Percentiles rank a stretch among this genome's conserved stretches.
These are phyloP conservation scores for Stentor roeselii DNA, from an alignment of 73 alveolate species.

Conservation along the genomic window DNA sequence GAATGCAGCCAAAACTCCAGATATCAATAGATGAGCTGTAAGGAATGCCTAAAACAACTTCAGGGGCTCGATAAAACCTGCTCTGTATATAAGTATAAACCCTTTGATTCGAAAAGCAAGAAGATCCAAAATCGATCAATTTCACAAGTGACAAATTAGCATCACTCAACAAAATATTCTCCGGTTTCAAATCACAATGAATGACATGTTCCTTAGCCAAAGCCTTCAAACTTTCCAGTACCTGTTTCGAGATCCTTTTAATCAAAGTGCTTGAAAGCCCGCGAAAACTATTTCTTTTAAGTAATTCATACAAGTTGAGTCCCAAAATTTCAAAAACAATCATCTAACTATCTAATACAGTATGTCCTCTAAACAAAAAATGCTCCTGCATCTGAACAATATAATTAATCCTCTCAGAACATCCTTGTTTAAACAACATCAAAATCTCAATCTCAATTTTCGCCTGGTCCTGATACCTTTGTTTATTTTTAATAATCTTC, in stretches of 20 bases:
- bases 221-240: slow-evolving; percentile 54
- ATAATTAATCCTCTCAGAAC: slow-evolving; percentile 36
- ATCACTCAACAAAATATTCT: slow-evolving; percentile 55
- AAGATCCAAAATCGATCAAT: slow-evolving; percentile 80
- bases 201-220: slow-evolving; percentile 54
- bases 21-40: slow-evolving; percentile 90
- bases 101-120: slow-evolving; percentile 63
- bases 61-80: slow-evolving; percentile 96
- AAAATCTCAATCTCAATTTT: slow-evolving; percentile 81
- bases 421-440: slow-evolving; percentile 47
- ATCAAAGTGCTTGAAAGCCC: slow-evolving; percentile 72
- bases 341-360: slow-evolving; percentile 24
- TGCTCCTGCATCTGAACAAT: slow-evolving; percentile 47
- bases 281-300: slow-evolving; percentile 51
- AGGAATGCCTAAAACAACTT: slow-evolving; percentile 86
- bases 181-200: slow-evolving; percentile 89
- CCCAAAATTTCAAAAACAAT: slow-evolving; percentile 65
- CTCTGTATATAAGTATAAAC: slow-evolving; percentile 80
- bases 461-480: slow-evolving; percentile 89
- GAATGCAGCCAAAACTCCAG: slow-evolving; percentile 96
- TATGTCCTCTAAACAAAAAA: slow-evolving; percentile 56
- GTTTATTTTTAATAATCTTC: slow-evolving; percentile 83
- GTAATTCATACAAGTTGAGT: slow-evolving; percentile 64
- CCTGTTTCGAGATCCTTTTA: slow-evolving; percentile 60
- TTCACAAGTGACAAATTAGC: slow-evolving; percentile 40